phyloP scores from a whole-genome alignment of 495 filamentous ascomycete species.

The Hypoxylon lienhwacheense region DNA sequence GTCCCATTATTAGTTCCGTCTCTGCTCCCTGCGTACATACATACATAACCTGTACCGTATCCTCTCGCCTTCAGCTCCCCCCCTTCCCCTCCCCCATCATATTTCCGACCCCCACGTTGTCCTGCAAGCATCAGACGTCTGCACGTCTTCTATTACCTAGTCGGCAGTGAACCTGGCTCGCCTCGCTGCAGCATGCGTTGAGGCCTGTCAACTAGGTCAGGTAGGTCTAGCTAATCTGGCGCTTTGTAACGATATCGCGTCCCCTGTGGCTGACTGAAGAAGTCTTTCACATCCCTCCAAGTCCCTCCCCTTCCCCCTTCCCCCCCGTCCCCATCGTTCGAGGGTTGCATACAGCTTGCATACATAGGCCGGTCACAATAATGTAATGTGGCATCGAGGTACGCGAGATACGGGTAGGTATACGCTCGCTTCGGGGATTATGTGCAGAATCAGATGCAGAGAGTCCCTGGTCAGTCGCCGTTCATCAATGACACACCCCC shows the following conservation, averaged over 20 bases:
- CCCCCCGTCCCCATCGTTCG: constrained; percentile 19
- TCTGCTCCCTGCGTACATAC: not conserved
- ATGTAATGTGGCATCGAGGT: constrained; percentile 19
- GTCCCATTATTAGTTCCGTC: not conserved
- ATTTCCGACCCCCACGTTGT: constrained; percentile 13
- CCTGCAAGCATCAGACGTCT: constrained; percentile 4
- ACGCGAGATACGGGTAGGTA: constrained; percentile 14
- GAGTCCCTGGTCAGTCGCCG: constrained; percentile 30
- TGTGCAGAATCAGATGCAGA: constrained; percentile 16
- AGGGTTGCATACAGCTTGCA: constrained; percentile 31
- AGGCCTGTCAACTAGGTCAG: constrained; percentile 8
- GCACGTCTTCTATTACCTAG: constrained; percentile 10
- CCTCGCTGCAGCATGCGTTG: constrained; percentile 9
- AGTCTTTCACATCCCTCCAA: no score
- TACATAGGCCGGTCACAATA: constrained; percentile 2
- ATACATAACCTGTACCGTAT: not conserved
- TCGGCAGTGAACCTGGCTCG: constrained; percentile 10
- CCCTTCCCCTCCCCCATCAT: not conserved
- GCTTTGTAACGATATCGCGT: no score
- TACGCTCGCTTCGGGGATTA: constrained; percentile 14
- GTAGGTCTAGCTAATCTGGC: constrained; percentile 1
- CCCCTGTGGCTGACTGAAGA: constrained; percentile 15
- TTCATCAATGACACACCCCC: constrained; percentile 22
- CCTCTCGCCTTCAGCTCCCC: no score
- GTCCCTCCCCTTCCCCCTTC: no score